phyloP scores from a whole-genome alignment of 345 rosid species.

The Brassica nigra region DNA sequence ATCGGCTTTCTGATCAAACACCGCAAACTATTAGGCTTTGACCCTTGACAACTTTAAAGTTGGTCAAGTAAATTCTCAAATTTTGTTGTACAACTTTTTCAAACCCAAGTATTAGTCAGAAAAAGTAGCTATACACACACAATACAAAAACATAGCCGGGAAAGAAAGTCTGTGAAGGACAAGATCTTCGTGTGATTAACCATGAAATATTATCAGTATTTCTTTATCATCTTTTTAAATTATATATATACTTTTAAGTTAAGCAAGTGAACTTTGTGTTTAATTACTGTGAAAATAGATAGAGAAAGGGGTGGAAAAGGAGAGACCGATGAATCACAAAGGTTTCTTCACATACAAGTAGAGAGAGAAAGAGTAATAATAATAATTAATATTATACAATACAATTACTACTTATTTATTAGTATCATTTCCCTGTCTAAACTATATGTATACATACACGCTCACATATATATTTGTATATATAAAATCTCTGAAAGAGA shows the following conservation, averaged over 20 bases:
- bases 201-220: constrained; percentile 37
- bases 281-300: constrained; percentile 24
- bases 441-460: constrained; percentile 1
- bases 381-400: constrained; percentile 26
- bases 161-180: constrained; percentile 57
- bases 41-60: constrained; percentile 31
- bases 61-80: constrained; percentile 34
- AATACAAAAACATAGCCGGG: constrained; percentile 37
- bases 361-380: constrained; percentile 54
- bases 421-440: neutral
- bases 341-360: constrained; percentile 80
- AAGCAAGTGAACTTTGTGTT: constrained; percentile 32
- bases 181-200: constrained; percentile 50
- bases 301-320: constrained; percentile 39
- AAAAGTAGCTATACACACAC: constrained; percentile 4
- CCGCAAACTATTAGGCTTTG: constrained; percentile 25
- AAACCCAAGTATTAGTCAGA: constrained; percentile 22
- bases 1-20: neutral
- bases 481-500: constrained; percentile 35
- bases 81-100: constrained; percentile 33
- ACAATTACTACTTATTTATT: neutral
- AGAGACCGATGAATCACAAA: constrained; percentile 42
- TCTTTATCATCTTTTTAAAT: neutral
- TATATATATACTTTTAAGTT: neutral
- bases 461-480: constrained; percentile 15